Percentiles rank a stretch among this genome's conserved stretches.
Evolutionary conservation across 2,329 filamentous ascomycete genomes (phyloP).

Genomic region (Exserohilum rostratum): DNA sequence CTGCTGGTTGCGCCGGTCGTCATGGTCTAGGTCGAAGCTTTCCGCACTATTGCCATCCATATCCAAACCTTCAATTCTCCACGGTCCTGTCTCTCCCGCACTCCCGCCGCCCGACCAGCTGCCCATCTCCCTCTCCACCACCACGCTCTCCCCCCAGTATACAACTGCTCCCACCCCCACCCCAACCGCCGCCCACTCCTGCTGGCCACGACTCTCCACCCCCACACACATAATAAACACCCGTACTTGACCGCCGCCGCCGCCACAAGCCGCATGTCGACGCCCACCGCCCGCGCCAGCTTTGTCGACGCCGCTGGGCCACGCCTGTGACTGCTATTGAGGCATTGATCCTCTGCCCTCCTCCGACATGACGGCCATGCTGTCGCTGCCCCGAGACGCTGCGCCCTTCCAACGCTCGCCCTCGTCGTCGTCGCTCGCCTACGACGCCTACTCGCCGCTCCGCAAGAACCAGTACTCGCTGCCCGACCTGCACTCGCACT

Average conservation of each 20-base stretch:
- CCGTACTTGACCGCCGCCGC: conserved; percentile 6
- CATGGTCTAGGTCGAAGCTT: conserved; percentile 12
- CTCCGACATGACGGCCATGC: conserved; percentile 48
- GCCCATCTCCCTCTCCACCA: background rate
- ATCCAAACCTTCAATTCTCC: conserved; percentile 10
- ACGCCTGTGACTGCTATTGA: conserved; percentile 29
- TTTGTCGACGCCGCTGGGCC: conserved; percentile 36
- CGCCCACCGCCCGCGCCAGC: conserved; percentile 17
- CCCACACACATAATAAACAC: conserved; percentile 9
- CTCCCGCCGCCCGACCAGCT: background rate
- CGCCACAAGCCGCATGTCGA: conserved; percentile 44
- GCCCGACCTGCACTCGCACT: conserved; percentile 46
- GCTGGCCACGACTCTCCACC: conserved; percentile 13
- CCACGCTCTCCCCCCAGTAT: conserved; percentile 1
- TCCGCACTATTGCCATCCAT: conserved; percentile 9
- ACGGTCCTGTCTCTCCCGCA: conserved; percentile 1
- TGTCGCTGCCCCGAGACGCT: conserved; percentile 40
- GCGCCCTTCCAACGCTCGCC: conserved; percentile 50
- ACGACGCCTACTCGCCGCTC: conserved; percentile 43
- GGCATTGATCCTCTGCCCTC: conserved; percentile 22
- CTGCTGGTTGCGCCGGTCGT: conserved; percentile 2
- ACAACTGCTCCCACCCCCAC: too few species aligned
- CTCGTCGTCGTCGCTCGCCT: conserved; percentile 54
- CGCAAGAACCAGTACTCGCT: conserved; percentile 45
- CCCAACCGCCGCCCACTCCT: background rate